A percentile compares a stretch with the other conserved stretches of the same genome.
These are phyloP conservation scores for Ramaria sp. DNA, from an alignment of 768 basidiomycete genomes.

Conservation along the genomic window DNA sequence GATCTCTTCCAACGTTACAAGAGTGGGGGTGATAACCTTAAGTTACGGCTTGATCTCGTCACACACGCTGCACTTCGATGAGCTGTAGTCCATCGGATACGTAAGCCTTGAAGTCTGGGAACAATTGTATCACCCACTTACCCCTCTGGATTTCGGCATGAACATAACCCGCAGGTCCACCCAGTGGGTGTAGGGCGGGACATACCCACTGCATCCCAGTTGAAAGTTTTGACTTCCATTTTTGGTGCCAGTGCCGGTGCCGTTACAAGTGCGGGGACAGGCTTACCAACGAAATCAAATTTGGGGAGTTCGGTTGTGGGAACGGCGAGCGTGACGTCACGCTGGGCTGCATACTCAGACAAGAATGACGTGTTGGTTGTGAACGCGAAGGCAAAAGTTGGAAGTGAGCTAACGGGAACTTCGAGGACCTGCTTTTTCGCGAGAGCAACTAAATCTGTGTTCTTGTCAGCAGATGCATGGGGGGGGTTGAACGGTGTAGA, in stretches of 20 bases:
- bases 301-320: slow-evolving; percentile 36
- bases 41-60: slow-evolving; percentile 1
- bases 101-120: no score
- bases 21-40: not conserved
- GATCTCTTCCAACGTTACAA: no score
- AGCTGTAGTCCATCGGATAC: not conserved
- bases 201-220: slow-evolving; percentile 14
- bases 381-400: slow-evolving; percentile 10
- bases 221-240: slow-evolving; percentile 31
- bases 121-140: no score
- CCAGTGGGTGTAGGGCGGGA: no score
- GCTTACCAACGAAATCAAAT: slow-evolving; percentile 22
- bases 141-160: no score
- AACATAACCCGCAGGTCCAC: slow-evolving; percentile 7
- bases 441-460: slow-evolving; percentile 9
- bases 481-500: no score
- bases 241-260: slow-evolving; percentile 14
- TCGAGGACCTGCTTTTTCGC: slow-evolving; percentile 18
- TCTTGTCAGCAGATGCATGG: slow-evolving; percentile 11
- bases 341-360: slow-evolving; percentile 10
- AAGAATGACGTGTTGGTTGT: slow-evolving; percentile 13
- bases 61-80: slow-evolving; percentile 11
- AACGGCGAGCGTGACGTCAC: slow-evolving; percentile 29
- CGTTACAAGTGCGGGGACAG: not conserved
- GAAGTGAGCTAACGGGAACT: slow-evolving; percentile 22